Evolutionary conservation across 108 stramenopile species (phyloP), one percentile per base, ranked within the genome.

Genomic region (Skeletonema costatum): DNA sequence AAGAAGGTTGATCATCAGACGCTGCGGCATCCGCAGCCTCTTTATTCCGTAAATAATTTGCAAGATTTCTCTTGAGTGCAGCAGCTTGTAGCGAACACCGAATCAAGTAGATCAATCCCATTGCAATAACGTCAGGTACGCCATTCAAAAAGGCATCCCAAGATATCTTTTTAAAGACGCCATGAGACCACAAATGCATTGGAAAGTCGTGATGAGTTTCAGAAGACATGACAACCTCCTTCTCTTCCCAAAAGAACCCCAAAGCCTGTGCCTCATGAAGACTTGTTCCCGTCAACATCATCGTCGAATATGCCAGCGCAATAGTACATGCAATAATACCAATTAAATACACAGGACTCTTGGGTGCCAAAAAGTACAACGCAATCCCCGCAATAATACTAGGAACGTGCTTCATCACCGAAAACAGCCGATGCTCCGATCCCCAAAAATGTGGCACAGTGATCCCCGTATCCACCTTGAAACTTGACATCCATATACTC

Each of bases 41-140:
- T 33, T 77, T 75, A 2, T 87, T 39, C 39, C 83, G 88, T 51
- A 51, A 51, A 19, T 51, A 51, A 19, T 19, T 19, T 4, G 44
- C 38, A 17, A 85, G 38, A 77, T 88, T 90, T 67, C 89, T 89
- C 39, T 81, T 87, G 11, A 92, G 66, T 41, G 88, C 88, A 11
- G 86, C 46, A 5, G 82, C 88, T 77, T 92, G 91, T 11, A 94
- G 61, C 11, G 90, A 91, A 42, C 78, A 88, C 10, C 93, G 88
- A 25, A 94, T 39, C 41, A 94, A 50, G 66, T 92, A 92, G 51
- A 94, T 80, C 36, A 92, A 66, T 6, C 82, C 86, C 87, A 94
- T 78, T 25, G 93, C 89, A 59, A 87, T 56, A 32, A 83, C 80
- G 41, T 78, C 71, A 19, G 66, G 38, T 35, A 91, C 31, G 16